A percentile compares a stretch with the other conserved stretches of the same genome.
phyloP scores from a whole-genome alignment of 768 basidiomycete genomes.

The Lepiota brunneoincarnata region DNA sequence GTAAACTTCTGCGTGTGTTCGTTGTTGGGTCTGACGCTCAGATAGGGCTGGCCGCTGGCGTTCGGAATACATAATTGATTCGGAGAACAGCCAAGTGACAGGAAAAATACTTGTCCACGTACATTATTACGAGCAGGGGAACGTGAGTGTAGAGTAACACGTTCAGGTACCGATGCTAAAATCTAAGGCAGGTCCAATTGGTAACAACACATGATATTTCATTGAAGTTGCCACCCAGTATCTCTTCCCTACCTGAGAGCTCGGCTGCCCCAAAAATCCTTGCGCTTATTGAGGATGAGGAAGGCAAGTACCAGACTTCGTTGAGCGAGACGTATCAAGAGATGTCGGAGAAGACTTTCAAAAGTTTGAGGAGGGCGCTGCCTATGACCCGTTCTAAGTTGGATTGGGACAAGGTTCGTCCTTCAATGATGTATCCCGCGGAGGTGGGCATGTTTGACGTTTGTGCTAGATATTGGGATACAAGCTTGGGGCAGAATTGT shows the following conservation, averaged over 20 bases:
- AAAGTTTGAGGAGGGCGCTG: slow-evolving; percentile 82
- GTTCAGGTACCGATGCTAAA: background rate
- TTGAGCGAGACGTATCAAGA: slow-evolving; percentile 82
- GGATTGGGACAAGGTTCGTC: slow-evolving; percentile 88
- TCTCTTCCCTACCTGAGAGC: slow-evolving; percentile 47
- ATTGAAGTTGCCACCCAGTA: slow-evolving; percentile 58
- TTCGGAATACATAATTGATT: slow-evolving; percentile 77
- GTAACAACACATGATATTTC: slow-evolving; percentile 68
- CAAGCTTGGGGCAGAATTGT: slow-evolving; percentile 75
- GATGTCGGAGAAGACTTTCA: slow-evolving; percentile 93
- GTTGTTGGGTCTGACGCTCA: background rate
- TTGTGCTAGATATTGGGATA: slow-evolving; percentile 45
- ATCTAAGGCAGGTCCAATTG: slow-evolving; percentile 74
- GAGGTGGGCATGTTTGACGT: background rate
- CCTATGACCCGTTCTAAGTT: slow-evolving; percentile 92
- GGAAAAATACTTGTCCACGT: slow-evolving; percentile 82
- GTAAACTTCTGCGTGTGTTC: slow-evolving; percentile 10
- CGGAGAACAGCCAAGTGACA: slow-evolving; percentile 56
- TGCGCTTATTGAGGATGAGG: slow-evolving; percentile 79
- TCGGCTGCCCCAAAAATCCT: slow-evolving; percentile 69
- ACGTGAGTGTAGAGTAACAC: slow-evolving; percentile 45
- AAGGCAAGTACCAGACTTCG: slow-evolving; percentile 74
- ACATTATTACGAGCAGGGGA: slow-evolving; percentile 98
- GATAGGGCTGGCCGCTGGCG: slow-evolving; percentile 94
- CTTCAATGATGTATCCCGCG: background rate